phyloP scores from a whole-genome alignment of 78 protist genomes.

The Guillardia theta region DNA sequence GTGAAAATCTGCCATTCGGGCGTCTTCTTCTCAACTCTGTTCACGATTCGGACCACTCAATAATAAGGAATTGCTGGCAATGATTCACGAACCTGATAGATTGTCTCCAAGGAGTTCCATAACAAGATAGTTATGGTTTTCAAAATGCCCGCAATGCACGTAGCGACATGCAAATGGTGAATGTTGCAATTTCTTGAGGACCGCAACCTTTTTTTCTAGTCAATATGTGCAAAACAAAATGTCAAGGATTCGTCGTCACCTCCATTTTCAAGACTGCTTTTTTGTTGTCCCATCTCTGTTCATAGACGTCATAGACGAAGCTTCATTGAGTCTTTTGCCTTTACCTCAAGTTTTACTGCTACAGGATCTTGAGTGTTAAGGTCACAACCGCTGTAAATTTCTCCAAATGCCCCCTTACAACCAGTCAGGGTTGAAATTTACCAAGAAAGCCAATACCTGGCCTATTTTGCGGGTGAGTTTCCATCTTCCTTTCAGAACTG shows the following conservation, averaged over 20 bases:
- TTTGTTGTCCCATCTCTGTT: conserved; percentile 12
- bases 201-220: no score
- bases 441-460: no score
- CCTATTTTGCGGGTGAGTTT: conserved; percentile 28
- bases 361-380: background rate
- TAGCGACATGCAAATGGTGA: conserved; percentile 18
- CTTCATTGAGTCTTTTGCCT: no score
- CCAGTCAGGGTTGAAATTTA: no score
- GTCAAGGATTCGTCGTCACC: no score
- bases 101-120: conserved; percentile 61
- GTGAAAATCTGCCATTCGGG: background rate
- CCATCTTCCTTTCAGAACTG: conserved; percentile 53
- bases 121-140: conserved; percentile 39
- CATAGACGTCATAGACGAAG: no score
- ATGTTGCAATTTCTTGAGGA: conserved; percentile 32
- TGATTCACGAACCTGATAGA: no score
- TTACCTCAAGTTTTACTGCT: conserved; percentile 58
- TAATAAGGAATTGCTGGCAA: no score
- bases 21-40: background rate
- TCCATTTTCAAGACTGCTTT: conserved; percentile 48
- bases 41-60: no score
- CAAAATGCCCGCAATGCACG: conserved; percentile 45
- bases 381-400: conserved; percentile 46
- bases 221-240: background rate
- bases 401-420: conserved; percentile 62